These are phyloP conservation scores for Xylaria sp. DNA, from an alignment of 2,329 filamentous ascomycete species.

Conservation along the genomic window DNA sequence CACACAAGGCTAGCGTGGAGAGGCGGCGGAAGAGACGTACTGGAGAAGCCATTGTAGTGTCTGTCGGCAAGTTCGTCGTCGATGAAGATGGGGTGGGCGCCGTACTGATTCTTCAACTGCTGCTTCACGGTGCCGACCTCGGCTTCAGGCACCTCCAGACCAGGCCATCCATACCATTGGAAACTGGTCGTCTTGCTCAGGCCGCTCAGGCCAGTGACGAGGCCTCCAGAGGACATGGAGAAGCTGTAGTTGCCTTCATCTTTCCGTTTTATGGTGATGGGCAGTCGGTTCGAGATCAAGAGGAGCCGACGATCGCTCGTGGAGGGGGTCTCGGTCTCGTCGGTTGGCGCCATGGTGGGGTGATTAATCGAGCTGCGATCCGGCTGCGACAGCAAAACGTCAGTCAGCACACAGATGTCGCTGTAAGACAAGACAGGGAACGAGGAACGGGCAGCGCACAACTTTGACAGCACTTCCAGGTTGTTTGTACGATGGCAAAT, in stretches of 20 bases:
- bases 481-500: not conserved
- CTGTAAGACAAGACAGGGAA: not conserved
- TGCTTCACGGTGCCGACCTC: constrained; percentile 76
- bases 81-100: constrained; percentile 89
- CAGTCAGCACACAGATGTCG: not conserved
- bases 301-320: constrained; percentile 57
- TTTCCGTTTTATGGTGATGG: constrained; percentile 93
- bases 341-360: constrained; percentile 26
- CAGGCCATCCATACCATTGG: constrained; percentile 99
- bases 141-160: constrained; percentile 83
- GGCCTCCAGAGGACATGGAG: constrained; percentile 93
- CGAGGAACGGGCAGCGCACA: not conserved
- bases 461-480: not conserved
- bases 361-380: not conserved
- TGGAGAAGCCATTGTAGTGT: constrained; percentile 98
- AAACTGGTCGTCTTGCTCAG: constrained; percentile 91
- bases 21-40: constrained; percentile 53
- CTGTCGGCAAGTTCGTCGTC: constrained; percentile 90
- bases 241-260: constrained; percentile 92
- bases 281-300: constrained; percentile 90
- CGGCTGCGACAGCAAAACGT: too few species aligned
- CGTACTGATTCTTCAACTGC: constrained; percentile 83
- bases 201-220: constrained; percentile 91
- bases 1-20: not conserved
- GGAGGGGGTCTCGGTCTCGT: constrained; percentile 25